These are phyloP conservation scores for Wickerhamiella domercqiae DNA, from an alignment of 805 yeast genomes.

Conservation along the genomic window DNA sequence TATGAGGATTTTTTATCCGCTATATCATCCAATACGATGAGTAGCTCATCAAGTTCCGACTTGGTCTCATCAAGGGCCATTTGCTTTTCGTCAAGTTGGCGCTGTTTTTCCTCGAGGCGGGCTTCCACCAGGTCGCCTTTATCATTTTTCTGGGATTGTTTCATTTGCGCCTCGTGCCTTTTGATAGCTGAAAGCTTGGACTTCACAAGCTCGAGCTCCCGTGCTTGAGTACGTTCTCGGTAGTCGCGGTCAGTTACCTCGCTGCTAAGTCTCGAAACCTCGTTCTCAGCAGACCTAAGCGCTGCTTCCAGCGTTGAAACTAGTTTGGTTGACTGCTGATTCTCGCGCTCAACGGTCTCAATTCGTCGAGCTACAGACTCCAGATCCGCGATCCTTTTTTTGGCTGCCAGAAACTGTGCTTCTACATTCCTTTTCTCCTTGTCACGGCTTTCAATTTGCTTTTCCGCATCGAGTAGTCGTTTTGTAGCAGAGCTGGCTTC, in stretches of 20 bases:
- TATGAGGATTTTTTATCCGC: conserved; percentile 52
- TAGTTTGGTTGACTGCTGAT: conserved; percentile 1
- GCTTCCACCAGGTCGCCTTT: background rate
- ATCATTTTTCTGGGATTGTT: background rate
- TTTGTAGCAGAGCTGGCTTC: conserved; percentile 4
- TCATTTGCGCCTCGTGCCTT: background rate
- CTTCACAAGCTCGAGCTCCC: background rate
- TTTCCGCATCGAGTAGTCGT: background rate
- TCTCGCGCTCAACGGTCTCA: too few species aligned
- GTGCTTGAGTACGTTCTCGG: background rate
- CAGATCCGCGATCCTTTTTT: background rate
- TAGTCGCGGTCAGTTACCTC: background rate
- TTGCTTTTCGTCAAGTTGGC: background rate
- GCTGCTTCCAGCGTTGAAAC: background rate
- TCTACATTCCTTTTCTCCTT: background rate
- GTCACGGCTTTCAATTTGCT: background rate
- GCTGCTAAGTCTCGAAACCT: background rate
- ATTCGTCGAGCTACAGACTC: too few species aligned
- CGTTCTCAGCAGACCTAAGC: background rate
- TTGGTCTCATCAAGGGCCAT: conserved; percentile 18
- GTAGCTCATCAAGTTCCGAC: conserved; percentile 53
- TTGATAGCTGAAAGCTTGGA: background rate
- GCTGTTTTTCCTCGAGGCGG: background rate
- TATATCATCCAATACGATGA: conserved; percentile 60
- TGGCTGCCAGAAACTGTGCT: too few species aligned